Base-by-base conservation (phyloP, 2,329 filamentous ascomycete species). In the Fusarium sp. region DNA sequence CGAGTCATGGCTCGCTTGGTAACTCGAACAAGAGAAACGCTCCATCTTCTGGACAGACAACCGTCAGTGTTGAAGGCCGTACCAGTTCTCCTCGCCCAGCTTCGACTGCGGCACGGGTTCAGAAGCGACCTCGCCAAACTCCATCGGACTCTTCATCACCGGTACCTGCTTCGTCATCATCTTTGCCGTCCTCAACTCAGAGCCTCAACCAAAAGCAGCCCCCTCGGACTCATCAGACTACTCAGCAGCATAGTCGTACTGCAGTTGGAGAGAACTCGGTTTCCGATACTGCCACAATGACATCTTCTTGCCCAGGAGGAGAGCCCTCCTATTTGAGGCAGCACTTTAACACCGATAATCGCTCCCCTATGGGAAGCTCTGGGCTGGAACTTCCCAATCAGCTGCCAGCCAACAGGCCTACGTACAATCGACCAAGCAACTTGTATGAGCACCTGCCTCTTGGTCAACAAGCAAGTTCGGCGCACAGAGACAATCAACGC, bases 121-220 rank as follows among this genome's bases (percentile, higher is more conserved):
- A 19, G 28, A 64, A 64, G 26, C 59, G 60, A 19, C 41, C 41
- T 31, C 54, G 59, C 39, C 8, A 55, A 4, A n/a, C 36, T 19
- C 12, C 8, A 7, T 26, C 53, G 7, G 28, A 24, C 44, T 15
- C 10, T 5, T 12, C 15, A 8, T 46, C 53, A 3, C 39, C 47
- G 22, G 35, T 41, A 1, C 35, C 56, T 5, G 28, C 34, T 1
- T 34, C 49, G n/a, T 48, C 53, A 38, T 22, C 49, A 4, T 40
- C 35, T 10, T 19, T 34, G 2, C 38, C 35, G 4, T 29, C 32
- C 5, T 28, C 44, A 11, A 36, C 22, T 11, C 39, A 22, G 9
- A 44, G 24, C 29, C 45, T 25, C 28, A 12, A 11, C 5, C 29
- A 12, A 34, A 3, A 38, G 10, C 44, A 48, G 29, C 39, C 36